Base-by-base conservation (phyloP, 805 yeast genomes). In the Teunomyces panamensis region DNA sequence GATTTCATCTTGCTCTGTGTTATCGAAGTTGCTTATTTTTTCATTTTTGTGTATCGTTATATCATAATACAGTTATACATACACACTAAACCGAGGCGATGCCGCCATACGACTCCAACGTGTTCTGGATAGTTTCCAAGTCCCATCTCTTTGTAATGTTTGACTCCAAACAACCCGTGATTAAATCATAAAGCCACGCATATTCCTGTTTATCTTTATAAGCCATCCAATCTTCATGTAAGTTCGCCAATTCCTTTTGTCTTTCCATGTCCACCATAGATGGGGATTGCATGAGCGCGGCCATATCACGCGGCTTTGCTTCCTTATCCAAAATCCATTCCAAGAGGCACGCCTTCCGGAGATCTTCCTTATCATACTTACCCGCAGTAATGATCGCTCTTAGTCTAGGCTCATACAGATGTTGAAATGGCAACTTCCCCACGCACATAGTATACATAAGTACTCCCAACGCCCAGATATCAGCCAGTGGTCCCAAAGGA, bases 391-490 rank as follows among this genome's bases (percentile, higher is more conserved):
- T 91, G 72, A 82, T 77, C 9, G 87, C 80, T 35, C 89, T 76
- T 51, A 91, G 70, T 52, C 90, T 71, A 9, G 96, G 96, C 56
- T 87, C 90, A 62, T 83, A 87, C n/a, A 79, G 79, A 60, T 90
- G 96, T 50, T 81, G 83, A 68, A 91, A 91, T 0, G 97, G 97
- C 44, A 91, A 64, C 52, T 76, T 79, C 0, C 95, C 91, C 20
- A 81, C 77, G 27, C 84, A 65, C 80, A 89, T 78, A 1, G 95
- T 83, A 63, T 80, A 90, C 3, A 85, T 56, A 52, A 87, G 68
- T 0, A 90, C 87, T 3, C 97, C 98, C 39, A 87, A 74, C 0
- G 97, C 96, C 97, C 97, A 91, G 4, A 88, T 77, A 66, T 91
- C 98, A 1, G 91, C 84, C 34, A 80, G 69, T 2, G 87, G 84